Base-by-base conservation (phyloP, 108 stramenopile species). In the Mayamaea pseudoterrestris region DNA sequence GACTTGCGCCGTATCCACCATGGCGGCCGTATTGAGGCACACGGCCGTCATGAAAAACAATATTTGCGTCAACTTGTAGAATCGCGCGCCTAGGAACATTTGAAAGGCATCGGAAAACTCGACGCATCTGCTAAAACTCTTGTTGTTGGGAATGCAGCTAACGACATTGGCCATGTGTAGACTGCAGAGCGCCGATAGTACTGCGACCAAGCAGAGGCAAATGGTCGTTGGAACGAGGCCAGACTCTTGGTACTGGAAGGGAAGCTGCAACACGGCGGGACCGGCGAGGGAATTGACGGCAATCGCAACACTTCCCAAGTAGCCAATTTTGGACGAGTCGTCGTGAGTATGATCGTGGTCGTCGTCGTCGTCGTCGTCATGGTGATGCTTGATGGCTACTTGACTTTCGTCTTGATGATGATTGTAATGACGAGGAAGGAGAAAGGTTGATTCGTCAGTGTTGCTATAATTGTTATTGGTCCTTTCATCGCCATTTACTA, bases 131-230 rank as follows among this genome's bases (percentile, higher is more conserved):
- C 46, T 35, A 32, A 72, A 80, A 45, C 73, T 24, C 3, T 40
- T 16, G 46, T 80, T 80, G 12, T 60, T 60, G 3, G 57, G 64
- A 31, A 76, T 69, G 30, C 75, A 70, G 18, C 66, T 66, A 40
- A 84, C 79, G 9, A 60, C 50, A 35, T 81, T 76, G 20, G 84
- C 71, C 68, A 79, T 75, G 35, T 78, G 75, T 5, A 80, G 45
- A 21, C 71, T 69, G 44, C 74, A 76, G 23, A 74, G 37, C 2
- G 74, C 48, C 0, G 84, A 87, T 26, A 76, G 40, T n/a, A 65
- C 46, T 20, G 60, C 72, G 11, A 80, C 69, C 49, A 78, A 70
- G 9, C 71, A 2, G 13, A 86, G 14, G 12, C 61, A 59, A 5
- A 42, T 27, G 9, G 53, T 54, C 0, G 66, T 66, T 8, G 75